A percentile compares a stretch with the other conserved stretches of the same genome.
Evolutionary conservation across 2,329 filamentous ascomycete genomes (phyloP).

Genomic region (Grosmannia serpens): DNA sequence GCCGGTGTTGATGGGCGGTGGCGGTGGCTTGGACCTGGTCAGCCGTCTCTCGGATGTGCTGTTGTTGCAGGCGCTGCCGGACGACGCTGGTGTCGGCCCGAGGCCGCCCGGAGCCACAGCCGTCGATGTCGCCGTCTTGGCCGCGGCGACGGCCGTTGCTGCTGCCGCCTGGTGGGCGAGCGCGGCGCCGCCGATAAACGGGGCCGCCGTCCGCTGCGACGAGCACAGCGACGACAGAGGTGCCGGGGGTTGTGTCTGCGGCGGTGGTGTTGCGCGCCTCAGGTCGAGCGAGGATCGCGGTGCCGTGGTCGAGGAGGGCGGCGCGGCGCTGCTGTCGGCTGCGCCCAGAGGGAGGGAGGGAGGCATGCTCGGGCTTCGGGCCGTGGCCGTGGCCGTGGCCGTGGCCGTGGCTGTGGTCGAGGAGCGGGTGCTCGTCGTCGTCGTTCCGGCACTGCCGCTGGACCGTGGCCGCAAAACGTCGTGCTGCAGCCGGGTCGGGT

Average conservation of each 20-base stretch:
- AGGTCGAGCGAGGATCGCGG: slow-evolving; percentile 1
- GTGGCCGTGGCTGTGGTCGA: background rate
- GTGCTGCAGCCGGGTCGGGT: slow-evolving; percentile 10
- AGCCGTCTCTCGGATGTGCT: slow-evolving; percentile 16
- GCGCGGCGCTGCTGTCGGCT: background rate
- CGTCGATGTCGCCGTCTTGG: slow-evolving; percentile 3
- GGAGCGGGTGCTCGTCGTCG: background rate
- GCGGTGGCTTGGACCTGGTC: slow-evolving; percentile 20
- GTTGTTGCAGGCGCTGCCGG: background rate
- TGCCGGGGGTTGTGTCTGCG: background rate
- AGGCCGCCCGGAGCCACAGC: background rate
- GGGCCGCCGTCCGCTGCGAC: slow-evolving; percentile 16
- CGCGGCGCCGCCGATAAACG: slow-evolving; percentile 46
- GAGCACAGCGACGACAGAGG: background rate
- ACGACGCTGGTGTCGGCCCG: background rate
- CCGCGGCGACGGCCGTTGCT: slow-evolving; percentile 12
- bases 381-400: background rate
- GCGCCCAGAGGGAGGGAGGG: slow-evolving; percentile 36
- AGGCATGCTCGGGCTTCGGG: slow-evolving; percentile 25
- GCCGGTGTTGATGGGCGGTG: slow-evolving; percentile 24
- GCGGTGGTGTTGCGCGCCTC: background rate
- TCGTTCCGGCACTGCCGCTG: slow-evolving; percentile 4
- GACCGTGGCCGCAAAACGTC: slow-evolving; percentile 2
- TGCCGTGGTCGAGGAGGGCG: background rate
- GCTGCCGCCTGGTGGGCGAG: slow-evolving; percentile 31